Evolutionary conservation across 129 eudicot genomes (phyloP), one percentile per base, ranked within the genome.

Genomic region (Lactuca saligna): DNA sequence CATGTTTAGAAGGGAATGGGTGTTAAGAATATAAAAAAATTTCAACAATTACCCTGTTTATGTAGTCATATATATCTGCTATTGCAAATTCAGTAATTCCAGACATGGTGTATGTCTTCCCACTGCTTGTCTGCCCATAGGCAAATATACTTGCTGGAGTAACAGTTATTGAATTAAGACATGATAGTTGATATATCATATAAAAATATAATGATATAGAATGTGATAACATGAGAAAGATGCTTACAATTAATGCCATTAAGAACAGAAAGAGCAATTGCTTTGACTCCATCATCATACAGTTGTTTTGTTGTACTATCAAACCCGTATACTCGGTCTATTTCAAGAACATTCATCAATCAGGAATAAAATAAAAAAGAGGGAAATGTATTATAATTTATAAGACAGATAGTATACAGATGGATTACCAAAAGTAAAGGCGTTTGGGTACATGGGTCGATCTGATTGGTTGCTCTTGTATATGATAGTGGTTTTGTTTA

Each of bases 61-160:
- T 78, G 79, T 88, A 75, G 75, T 89, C 80, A 42, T 72, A 86
- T 77, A 92, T 86, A 78, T 92, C 90, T 48, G 73, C 83, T 60
- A 86, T 63, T 3, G 96, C 67, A 31, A 63, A 83, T 54, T 84
- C 95, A 15, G 96, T 88, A 63, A 92, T 73, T 55, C 98, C 96
- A 65, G 83, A 57, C 98, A 92, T 92, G 54, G 98, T 92, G 86
- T 79, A 92, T 46, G 98, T 92, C 85, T 92, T 92, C 67, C 98
- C 98, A 65, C 98, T 88, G 83, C 98, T 86, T 50, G 98, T 92
- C 78, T 92, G 98, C 65, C 98, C 98, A 68, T 92, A 92, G 44
- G 98, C 96, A 81, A 92, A 89, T 31, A 92, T 78, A 68, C 86
- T 92, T 46, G 96, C 98, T 92, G 88, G 60, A 72, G 61, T 73